These are phyloP conservation scores for Rhizopogon parksii DNA, from an alignment of 1,284 basidiomycete genomes.

Conservation along the genomic window DNA sequence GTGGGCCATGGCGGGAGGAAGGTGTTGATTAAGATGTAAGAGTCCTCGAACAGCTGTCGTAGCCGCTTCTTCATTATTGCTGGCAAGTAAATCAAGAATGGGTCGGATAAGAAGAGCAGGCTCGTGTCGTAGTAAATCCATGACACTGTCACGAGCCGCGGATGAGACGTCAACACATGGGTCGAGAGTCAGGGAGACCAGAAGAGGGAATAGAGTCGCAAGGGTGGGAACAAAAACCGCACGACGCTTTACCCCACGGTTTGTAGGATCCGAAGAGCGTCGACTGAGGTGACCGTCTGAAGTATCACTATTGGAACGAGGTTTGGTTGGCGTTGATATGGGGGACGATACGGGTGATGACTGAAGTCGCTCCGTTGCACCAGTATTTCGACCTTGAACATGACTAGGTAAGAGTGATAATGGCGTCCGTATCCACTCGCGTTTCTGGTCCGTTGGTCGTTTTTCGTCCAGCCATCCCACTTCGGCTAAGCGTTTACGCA, in stretches of 20 bases:
- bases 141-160: conserved; percentile 49
- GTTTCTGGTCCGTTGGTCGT: conserved; percentile 44
- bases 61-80: conserved; percentile 39
- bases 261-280: conserved; percentile 47
- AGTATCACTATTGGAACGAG: conserved; percentile 22
- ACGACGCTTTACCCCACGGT: conserved; percentile 46
- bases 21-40: conserved; percentile 43
- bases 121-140: conserved; percentile 74
- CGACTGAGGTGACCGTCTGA: conserved; percentile 34
- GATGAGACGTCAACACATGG: conserved; percentile 47
- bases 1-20: conserved; percentile 65
- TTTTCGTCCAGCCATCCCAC: conserved; percentile 66
- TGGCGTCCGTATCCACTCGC: conserved; percentile 54
- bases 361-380: conserved; percentile 14
- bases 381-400: conserved; percentile 46
- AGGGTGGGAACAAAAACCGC: conserved; percentile 61
- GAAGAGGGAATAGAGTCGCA: conserved; percentile 43
- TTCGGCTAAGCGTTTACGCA: conserved; percentile 57
- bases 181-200: conserved; percentile 49
- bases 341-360: conserved; percentile 30
- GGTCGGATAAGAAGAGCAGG: conserved; percentile 59
- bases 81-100: conserved; percentile 52
- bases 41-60: conserved; percentile 46
- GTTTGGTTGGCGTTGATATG: conserved; percentile 31
- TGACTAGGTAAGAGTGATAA: conserved; percentile 53